phyloP scores from a whole-genome alignment of 2,329 filamentous ascomycete genomes.

The Coccinonectria pachysandricola region DNA sequence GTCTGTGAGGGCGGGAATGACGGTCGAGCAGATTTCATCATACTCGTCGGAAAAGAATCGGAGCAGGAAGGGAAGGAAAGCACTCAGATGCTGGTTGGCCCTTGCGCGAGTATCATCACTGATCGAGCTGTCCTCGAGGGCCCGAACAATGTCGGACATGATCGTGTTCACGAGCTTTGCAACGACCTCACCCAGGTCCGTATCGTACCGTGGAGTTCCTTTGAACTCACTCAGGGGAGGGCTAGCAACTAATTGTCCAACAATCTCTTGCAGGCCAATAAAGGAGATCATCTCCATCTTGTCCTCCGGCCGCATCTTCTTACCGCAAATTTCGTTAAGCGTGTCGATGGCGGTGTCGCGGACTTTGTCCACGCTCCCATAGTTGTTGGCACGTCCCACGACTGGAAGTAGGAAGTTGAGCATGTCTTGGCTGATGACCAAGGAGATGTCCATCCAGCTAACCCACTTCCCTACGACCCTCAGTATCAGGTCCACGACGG shows the following conservation, averaged over 20 bases:
- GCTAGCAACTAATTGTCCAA: conserved; percentile 75
- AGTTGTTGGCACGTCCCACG: conserved; percentile 60
- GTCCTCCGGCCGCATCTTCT: conserved; percentile 92
- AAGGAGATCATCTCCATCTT: conserved; percentile 92
- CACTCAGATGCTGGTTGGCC: conserved; percentile 72
- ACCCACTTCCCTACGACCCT: conserved; percentile 95
- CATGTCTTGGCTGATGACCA: conserved; percentile 86
- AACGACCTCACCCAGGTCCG: conserved; percentile 87
- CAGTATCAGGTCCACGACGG: conserved; percentile 76
- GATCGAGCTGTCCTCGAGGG: conserved; percentile 58
- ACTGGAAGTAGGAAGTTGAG: conserved; percentile 77
- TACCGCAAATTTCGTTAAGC: conserved; percentile 89
- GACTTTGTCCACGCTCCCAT: conserved; percentile 62
- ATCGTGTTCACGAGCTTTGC: conserved; percentile 92
- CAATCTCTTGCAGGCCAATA: conserved; percentile 75
- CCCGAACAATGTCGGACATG: conserved; percentile 75
- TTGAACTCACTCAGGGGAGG: conserved; percentile 70
- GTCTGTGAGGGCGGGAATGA: conserved; percentile 88
- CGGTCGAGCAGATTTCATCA: conserved; percentile 92
- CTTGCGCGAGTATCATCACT: conserved; percentile 56
- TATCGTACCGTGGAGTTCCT: conserved; percentile 81
- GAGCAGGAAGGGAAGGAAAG: conserved; percentile 76
- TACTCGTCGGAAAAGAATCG: conserved; percentile 97
- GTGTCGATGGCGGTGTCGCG: conserved; percentile 88
- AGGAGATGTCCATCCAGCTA: conserved; percentile 94